Evolutionary conservation across 352 stramenopile genomes (phyloP).

Genomic region (Phytopythium montanum): DNA sequence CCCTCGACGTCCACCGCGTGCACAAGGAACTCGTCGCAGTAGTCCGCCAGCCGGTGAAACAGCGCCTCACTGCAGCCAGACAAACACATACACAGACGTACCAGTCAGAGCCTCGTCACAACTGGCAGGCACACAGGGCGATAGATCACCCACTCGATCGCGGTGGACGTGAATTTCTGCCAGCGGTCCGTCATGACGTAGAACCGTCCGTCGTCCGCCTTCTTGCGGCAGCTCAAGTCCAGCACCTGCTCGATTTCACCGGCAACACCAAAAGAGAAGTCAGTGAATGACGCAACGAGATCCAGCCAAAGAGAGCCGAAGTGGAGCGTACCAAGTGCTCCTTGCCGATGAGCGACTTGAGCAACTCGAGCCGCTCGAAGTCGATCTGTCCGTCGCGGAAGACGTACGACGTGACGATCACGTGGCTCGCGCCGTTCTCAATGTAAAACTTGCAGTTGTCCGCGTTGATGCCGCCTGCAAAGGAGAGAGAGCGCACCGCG

Average conservation of each 20-base stretch:
- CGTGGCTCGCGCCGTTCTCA: constrained; percentile 94
- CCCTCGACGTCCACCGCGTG: constrained; percentile 98
- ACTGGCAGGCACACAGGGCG: neutral
- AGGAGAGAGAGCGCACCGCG: neutral
- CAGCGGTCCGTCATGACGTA: constrained; percentile 97
- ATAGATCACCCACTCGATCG: constrained; percentile 63
- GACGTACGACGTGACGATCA: constrained; percentile 98
- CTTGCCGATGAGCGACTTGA: constrained; percentile 72
- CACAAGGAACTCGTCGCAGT: constrained; percentile 98
- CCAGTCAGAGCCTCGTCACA: neutral
- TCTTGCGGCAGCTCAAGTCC: constrained; percentile 95
- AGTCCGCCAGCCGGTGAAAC: constrained; percentile 85
- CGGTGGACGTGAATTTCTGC: constrained; percentile 95
- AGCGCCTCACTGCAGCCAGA: constrained; percentile 56
- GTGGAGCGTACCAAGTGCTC: constrained; percentile 45
- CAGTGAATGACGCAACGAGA: neutral
- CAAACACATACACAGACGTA: constrained; percentile 1
- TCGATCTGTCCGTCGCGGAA: constrained; percentile 94
- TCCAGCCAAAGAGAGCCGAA: neutral
- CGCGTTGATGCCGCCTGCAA: constrained; percentile 84
- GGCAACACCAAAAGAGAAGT: neutral
- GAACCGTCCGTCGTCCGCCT: constrained; percentile 81
- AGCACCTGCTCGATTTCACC: constrained; percentile 60
- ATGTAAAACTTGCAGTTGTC: constrained; percentile 94
- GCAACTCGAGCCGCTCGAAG: constrained; percentile 60